Base-by-base conservation (phyloP, 2,329 filamentous ascomycete genomes). In the Nakataea oryzae region DNA sequence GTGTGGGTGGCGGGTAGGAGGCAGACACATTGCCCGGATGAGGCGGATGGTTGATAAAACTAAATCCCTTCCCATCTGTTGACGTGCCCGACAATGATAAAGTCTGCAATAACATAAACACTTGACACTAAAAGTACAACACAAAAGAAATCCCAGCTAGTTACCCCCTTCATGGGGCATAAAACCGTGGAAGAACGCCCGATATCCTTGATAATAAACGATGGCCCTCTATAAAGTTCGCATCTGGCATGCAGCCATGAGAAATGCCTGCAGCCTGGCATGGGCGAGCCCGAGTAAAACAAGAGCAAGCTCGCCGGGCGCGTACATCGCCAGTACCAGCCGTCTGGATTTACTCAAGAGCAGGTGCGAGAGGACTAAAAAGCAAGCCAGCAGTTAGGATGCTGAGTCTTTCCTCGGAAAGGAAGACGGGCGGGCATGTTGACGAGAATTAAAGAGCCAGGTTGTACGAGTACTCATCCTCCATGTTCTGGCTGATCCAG, bases 401-500 rank as follows among this genome's bases (percentile, higher is more conserved):
- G 54, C 29, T 30, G 50, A 41, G 24, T 17, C 28, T 50, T 50
- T n/a, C 6, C 17, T 50, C 41, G 9, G 26, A 27, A 14, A n/a
- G 29, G 50, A 47, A 32, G 21, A 50, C 28, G 28, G 14, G 17
- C 30, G 50, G 30, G 50, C 8, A 60, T 24, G 3, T 50, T 50
- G 41, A 54, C 30, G 30, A 29, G 30, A 54, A 62, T 74, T 72
- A 86, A 65, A 88, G 76, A 64, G 85, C 80, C 67, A 88, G 74
- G 72, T 87, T 88, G 73, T 88, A 88, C 58, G 84, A 81, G 68
- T 88, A 88, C 73, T 88, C 86, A 69, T 88, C 86, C 76, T 88
- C 86, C 83, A 88, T 87, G 69, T 88, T 88, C 78, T 88, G 86
- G 74, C 82, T 86, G 62, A 88, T 74, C 86, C 86, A 88, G 55